Percentiles rank a stretch among this genome's conserved stretches.
Conservation (phyloP, 768 basidiomycete genomes). For the Rhodotorula babjevae region DNA sequence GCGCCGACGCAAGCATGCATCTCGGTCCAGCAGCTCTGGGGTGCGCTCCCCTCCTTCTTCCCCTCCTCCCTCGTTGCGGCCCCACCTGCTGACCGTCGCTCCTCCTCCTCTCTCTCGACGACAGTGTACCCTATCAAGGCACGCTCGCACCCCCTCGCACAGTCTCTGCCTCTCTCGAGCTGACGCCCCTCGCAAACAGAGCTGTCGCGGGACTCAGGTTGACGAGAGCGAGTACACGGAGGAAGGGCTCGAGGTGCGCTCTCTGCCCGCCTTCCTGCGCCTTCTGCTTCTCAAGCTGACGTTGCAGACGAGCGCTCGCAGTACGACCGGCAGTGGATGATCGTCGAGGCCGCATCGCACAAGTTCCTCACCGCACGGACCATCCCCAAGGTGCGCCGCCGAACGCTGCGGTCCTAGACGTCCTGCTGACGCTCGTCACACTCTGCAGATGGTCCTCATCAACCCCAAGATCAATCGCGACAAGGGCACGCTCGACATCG, state of each 20-base stretch:
- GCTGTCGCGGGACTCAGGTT: slow-evolving; percentile 15
- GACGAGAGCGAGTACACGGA: slow-evolving; percentile 1
- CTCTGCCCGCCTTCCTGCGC: neutral
- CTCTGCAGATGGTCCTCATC: slow-evolving; percentile 34
- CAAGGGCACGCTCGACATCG: slow-evolving; percentile 18
- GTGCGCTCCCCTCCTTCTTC: neutral
- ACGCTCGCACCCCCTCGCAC: too few species aligned
- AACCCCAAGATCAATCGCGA: slow-evolving; percentile 20
- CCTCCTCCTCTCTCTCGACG: neutral
- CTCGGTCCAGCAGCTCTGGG: slow-evolving; percentile 25
- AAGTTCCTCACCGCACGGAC: slow-evolving; percentile 37
- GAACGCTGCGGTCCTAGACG: rapidly evolving
- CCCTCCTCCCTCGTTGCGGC: neutral
- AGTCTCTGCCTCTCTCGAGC: too few species aligned
- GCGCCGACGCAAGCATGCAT: too few species aligned
- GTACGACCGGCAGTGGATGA: slow-evolving; percentile 39
- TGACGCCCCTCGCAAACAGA: neutral
- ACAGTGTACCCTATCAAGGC: slow-evolving; percentile 33
- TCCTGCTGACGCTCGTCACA: neutral
- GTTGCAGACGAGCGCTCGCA: neutral
- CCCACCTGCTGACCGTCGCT: neutral
- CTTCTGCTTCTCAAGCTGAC: too few species aligned
- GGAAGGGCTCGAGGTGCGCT: slow-evolving; percentile 20
- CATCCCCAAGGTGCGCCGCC: slow-evolving; percentile 15
- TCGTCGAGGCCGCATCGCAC: slow-evolving; percentile 31